phyloP scores from a whole-genome alignment of 306 rosid genomes.

The Senna siamea region DNA sequence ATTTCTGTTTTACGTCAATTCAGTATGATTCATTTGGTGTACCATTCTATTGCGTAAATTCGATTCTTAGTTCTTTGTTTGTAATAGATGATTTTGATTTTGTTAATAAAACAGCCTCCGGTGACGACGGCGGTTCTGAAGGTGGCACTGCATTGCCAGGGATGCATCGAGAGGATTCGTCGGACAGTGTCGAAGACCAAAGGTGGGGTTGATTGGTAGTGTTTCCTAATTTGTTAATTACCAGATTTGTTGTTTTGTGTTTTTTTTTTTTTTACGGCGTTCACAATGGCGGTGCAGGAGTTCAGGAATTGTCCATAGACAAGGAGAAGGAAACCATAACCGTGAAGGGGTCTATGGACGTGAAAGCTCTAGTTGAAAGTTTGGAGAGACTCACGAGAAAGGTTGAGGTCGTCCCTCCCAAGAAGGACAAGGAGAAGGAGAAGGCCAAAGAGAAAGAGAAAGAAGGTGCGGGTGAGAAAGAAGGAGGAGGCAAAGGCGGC shows the following conservation, averaged over 20 bases:
- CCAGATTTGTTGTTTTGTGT: neutral
- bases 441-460: neutral
- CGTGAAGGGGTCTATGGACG: slow-evolving; percentile 79
- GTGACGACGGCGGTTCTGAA: slow-evolving; percentile 77
- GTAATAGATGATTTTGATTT: neutral
- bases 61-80: no score
- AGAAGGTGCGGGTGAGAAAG: slow-evolving; percentile 33
- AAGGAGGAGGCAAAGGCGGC: slow-evolving; percentile 34
- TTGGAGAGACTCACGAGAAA: slow-evolving; percentile 64
- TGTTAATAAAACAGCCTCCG: slow-evolving; percentile 49
- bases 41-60: no score
- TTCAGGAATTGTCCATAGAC: slow-evolving; percentile 55
- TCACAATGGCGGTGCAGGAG: slow-evolving; percentile 44
- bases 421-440: slow-evolving; percentile 60
- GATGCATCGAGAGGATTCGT: slow-evolving; percentile 65
- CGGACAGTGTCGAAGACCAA: slow-evolving; percentile 58
- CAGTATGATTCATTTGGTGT: no score
- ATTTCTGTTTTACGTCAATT: neutral
- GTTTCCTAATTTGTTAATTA: neutral
- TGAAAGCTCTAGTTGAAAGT: slow-evolving; percentile 52
- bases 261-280: neutral
- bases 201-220: slow-evolving; percentile 47
- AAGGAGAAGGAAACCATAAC: slow-evolving; percentile 67
- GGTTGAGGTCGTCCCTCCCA: slow-evolving; percentile 71
- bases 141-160: slow-evolving; percentile 79